Evolutionary conservation across 441 rosid genomes (phyloP).

Genomic region (Erodium texanum): DNA sequence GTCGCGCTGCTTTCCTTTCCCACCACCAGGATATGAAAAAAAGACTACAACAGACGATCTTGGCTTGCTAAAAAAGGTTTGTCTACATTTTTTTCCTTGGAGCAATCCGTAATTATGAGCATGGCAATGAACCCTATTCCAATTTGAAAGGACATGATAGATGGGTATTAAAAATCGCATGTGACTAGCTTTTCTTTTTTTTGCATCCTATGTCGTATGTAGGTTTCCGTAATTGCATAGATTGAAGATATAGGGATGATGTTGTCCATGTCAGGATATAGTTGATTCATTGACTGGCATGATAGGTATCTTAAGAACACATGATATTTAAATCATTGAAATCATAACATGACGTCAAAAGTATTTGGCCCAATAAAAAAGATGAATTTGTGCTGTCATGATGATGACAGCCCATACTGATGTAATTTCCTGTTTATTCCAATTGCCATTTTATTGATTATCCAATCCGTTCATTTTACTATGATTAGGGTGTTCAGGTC

Average conservation of each 20-base stretch:
- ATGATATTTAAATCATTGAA: background rate
- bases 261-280: background rate
- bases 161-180: conserved; percentile 2
- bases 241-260: background rate
- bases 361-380: background rate
- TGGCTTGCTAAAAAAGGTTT: conserved; percentile 37
- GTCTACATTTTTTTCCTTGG: conserved; percentile 3
- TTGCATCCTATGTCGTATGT: background rate
- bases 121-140: conserved; percentile 1
- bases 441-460: background rate
- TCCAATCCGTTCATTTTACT: background rate
- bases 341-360: background rate
- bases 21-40: conserved; percentile 47
- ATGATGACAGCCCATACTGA: background rate
- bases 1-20: conserved; percentile 56
- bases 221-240: background rate
- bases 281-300: background rate
- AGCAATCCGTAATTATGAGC: background rate
- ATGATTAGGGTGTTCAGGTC: background rate
- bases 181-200: background rate
- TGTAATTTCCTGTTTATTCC: background rate
- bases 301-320: background rate
- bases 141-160: background rate
- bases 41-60: conserved; percentile 28
- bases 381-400: background rate